Base-by-base conservation (phyloP, 2,329 filamentous ascomycete genomes). In the Calonectria honghensis region DNA sequence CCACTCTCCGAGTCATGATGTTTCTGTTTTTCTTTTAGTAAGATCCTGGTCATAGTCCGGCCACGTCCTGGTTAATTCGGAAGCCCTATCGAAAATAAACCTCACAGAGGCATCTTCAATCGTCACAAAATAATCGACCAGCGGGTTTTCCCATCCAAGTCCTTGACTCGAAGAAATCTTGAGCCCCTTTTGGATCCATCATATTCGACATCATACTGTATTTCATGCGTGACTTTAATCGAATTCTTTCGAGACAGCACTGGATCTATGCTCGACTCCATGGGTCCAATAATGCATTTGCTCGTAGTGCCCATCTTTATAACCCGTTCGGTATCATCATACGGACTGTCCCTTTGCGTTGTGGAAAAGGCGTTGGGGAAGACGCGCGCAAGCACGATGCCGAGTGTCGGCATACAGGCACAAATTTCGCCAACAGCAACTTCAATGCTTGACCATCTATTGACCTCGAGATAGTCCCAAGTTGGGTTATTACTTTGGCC, bases 141-240 rank as follows among this genome's bases (percentile, higher is more conserved):
- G 37, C 24, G 35, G 18, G 20, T 63, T 18, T 2, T 41, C 29
- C 9, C 10, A 29, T n/a, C 37, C 6, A 16, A 11, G 16, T 24
- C 14, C 39, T 63, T 63, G 7, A 24, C 4, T 18, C 39, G n/a
- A 27, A 29, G 27, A 10, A 63, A 35, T 29, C 16, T 16, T 20
- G 57, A 13, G 6, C 27, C n/a, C 10, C 39, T 35, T 18, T 63
- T 27, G 11, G 14, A 29, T 16, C 57, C 57, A 13, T 63, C 57
- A 31, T 63, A 63, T 63, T 63, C 57, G 24, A 63, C 57, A 18
- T 41, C 24, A 18, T 63, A 41, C 2, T 10, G n/a, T 41, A 63
- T 41, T 41, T 63, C 57, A 27, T 29, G 57, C 3, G 57, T 63
- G n/a, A 63, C 57, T 16, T 63, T 63, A 13, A 63, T 63, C 6